Evolutionary conservation across 2,329 filamentous ascomycete species (phyloP).

Genomic region (Neurospora sp.): DNA sequence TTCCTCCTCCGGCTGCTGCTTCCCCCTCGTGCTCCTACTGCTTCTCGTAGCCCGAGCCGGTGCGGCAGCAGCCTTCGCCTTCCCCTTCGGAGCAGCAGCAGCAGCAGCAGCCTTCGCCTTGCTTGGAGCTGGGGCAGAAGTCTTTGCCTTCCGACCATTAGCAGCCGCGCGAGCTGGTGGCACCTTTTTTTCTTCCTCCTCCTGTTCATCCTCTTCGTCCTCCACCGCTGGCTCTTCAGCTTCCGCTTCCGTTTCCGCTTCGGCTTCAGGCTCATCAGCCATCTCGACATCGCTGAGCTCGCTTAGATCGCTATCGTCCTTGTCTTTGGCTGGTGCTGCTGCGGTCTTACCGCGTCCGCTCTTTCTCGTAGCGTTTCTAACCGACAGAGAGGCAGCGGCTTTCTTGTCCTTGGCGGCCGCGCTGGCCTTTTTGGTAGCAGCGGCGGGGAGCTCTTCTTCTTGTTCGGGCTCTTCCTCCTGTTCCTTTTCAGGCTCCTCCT

Average conservation of each 20-base stretch:
- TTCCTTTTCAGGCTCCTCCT: background rate
- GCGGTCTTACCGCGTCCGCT: background rate
- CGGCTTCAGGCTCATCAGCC: background rate
- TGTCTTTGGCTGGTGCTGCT: background rate
- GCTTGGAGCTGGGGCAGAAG: background rate
- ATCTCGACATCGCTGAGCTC: slow-evolving; percentile 1
- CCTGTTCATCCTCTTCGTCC: background rate
- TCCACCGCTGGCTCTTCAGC: background rate
- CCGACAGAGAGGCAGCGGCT: background rate
- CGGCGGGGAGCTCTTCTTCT: background rate
- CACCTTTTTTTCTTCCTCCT: background rate
- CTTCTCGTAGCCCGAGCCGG: slow-evolving; percentile 1
- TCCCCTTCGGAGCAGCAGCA: slow-evolving; percentile 5
- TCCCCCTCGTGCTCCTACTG: slow-evolving; percentile 8
- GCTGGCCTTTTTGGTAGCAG: background rate
- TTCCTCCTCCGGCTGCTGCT: slow-evolving; percentile 3
- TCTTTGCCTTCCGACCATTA: background rate
- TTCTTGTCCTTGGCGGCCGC: background rate
- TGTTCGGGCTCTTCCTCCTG: background rate
- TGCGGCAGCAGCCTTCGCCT: slow-evolving; percentile 3
- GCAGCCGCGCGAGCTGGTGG: background rate
- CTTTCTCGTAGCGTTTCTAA: background rate
- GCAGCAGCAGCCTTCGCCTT: background rate
- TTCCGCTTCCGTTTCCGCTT: background rate
- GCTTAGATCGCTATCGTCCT: background rate